phyloP scores from a whole-genome alignment of 495 filamentous ascomycete genomes.

The Hypoxylon lenormandii region DNA sequence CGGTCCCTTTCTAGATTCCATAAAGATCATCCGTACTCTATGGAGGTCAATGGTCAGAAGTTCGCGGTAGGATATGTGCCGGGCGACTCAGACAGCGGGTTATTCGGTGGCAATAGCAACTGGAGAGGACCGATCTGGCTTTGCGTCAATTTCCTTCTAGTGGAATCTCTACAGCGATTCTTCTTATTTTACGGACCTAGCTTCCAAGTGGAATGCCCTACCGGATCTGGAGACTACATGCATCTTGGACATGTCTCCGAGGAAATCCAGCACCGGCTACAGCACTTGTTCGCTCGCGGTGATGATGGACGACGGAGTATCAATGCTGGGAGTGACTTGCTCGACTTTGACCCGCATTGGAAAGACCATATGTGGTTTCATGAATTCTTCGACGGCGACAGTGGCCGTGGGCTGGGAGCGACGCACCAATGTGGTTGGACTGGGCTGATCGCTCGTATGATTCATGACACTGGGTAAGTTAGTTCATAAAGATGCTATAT shows the following conservation, averaged over 20 bases:
- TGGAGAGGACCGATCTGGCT: conserved; percentile 96
- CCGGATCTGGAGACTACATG: conserved; percentile 93
- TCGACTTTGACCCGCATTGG: conserved; percentile 93
- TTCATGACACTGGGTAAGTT: conserved; percentile 91
- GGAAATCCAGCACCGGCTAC: conserved; percentile 92
- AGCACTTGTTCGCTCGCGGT: conserved; percentile 86
- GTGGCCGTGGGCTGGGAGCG: conserved; percentile 86
- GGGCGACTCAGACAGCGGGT: conserved; percentile 90
- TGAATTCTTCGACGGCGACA: conserved; percentile 96
- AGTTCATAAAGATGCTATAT: conserved; percentile 1
- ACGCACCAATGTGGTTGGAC: conserved; percentile 98
- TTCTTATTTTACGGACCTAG: conserved; percentile 93
- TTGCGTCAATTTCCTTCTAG: conserved; percentile 92
- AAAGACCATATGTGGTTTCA: conserved; percentile 94
- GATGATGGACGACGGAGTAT: conserved; percentile 88
- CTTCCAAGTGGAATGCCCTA: conserved; percentile 91
- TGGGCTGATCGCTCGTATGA: conserved; percentile 94
- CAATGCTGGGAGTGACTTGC: conserved; percentile 80
- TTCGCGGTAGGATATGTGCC: conserved; percentile 92
- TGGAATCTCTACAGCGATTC: conserved; percentile 91
- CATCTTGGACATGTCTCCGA: conserved; percentile 96
- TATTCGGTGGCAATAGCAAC: conserved; percentile 98
- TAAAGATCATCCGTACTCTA: conserved; percentile 87
- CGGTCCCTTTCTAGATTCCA: conserved; percentile 94
- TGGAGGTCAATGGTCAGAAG: conserved; percentile 92